Base-by-base conservation (phyloP, 2,329 filamentous ascomycete species). In the Ophiocordyceps camponoti-floridani region DNA sequence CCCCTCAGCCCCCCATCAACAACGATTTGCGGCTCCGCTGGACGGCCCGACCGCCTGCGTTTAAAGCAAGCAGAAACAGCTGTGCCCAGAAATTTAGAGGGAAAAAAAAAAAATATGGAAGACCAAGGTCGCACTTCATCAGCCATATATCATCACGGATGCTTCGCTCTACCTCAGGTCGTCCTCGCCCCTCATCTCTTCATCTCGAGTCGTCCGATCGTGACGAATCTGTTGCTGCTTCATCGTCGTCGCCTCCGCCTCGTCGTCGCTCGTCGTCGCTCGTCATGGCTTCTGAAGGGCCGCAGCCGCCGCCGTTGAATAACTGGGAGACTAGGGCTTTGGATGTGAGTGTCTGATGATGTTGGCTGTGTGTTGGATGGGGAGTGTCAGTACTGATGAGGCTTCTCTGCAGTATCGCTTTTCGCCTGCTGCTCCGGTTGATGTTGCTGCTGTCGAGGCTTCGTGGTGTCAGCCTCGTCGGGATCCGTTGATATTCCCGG, bases 401-500 rank as follows among this genome's bases (percentile, higher is more conserved):
- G 6, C 14, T 11, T 38, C 13, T 14, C 16, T 16, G 16, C 10
- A 33, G 47, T 30, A 44, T 38, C 41, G 40, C 31, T 45, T 44
- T 40, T 30, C 47, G 23, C 23, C 23, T 8, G 7, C 41, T 13
- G 44, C 30, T n/a, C 12, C 28, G 12, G n/a, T 11, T 18, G 9
- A n/a, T 19, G 16, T 18, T 10, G 14, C 35, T 4, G 14, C 35
- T 16, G 35, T 44, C 4, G 38, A 19, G 23, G 48, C 45, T 30
- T 51, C 50, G 27, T 56, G 59, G 55, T 52, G 54, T 38, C 35
- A 38, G n/a, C 35, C 35, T 11, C 14, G 35, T 18, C 53, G 56
- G 42, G 68, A 75, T 51, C 57, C 69, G 37, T 56, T 74, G 47
- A 73, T 77, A 47, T 75, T 69, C 45, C 71, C 71, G 0, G 72